Evolutionary conservation across 768 basidiomycete genomes (phyloP), one percentile per base, ranked within the genome.

Genomic region (Boletus huronensis): DNA sequence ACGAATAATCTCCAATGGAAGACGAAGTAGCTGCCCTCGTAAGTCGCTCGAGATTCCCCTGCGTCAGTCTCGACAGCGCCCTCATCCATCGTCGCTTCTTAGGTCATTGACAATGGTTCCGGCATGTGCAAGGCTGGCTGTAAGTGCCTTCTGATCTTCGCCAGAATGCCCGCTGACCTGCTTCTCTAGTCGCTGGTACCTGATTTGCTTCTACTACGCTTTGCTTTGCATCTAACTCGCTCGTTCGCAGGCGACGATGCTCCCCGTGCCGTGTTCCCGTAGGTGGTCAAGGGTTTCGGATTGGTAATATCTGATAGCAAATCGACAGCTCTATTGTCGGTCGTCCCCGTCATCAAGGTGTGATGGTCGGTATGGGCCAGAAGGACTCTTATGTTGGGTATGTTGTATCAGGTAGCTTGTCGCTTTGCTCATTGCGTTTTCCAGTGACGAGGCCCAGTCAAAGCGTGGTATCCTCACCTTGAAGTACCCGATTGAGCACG

Each of bases 111-210:
- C 75, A 91, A 91, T 74, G 93, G 92, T 70, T 98, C 95, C 70
- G 96, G 95, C 77, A 98, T 98, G 95, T 98, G 95, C 88, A 98
- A 98, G 80, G 96, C 96, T 84, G 96, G 97, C 77, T 93, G 90
- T 92, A 73, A 66, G 88, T 87, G 36, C 60, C 62, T 64, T 52
- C 53, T 26, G 31, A 46, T 58, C 47, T 36, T 32, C 16, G 36
- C 21, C 35, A 25, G 23, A 32, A 29, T 40, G 44, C 61, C 66
- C 17, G 68, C 67, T 67, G 45, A 64, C 45, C 52, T 21, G 43
- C 44, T 49, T 60, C 40, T 54, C 64, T 38, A 87, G 85, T 86
- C 74, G 83, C 85, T 79, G 86, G 84, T 84, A 78, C 67, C 52
- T 60, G 52, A 25, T 47, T 13, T 17, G 0, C 19, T 23, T 34